Conservation (phyloP, 2,329 filamentous ascomycete species). For the Metarhizium guizhouense region DNA sequence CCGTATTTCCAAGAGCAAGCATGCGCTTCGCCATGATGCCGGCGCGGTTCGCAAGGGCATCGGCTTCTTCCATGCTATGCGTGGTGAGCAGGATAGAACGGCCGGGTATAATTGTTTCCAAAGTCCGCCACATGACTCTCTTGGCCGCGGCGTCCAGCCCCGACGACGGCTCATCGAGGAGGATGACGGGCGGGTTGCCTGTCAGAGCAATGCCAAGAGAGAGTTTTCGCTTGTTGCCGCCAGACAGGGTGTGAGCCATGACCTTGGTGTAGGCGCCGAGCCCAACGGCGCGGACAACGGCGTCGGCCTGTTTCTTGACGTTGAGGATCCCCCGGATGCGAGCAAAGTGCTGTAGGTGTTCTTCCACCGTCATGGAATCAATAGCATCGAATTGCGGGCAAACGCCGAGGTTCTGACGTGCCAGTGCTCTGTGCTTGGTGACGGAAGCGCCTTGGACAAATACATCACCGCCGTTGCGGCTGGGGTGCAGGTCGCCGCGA, state of each 20-base stretch:
- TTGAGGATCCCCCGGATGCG: slow-evolving; percentile 69
- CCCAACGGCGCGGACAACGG: slow-evolving; percentile 71
- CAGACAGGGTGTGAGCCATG: slow-evolving; percentile 72
- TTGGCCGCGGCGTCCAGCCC: slow-evolving; percentile 89
- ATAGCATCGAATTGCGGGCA: slow-evolving; percentile 85
- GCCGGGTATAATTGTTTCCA: slow-evolving; percentile 63
- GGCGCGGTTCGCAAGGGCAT: slow-evolving; percentile 72
- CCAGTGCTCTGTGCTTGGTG: slow-evolving; percentile 57
- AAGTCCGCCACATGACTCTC: slow-evolving; percentile 84
- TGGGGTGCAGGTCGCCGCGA: slow-evolving; percentile 75
- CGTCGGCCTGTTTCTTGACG: slow-evolving; percentile 66
- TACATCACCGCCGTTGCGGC: slow-evolving; percentile 63
- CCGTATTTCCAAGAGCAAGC: slow-evolving; percentile 73
- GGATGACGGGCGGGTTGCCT: slow-evolving; percentile 78
- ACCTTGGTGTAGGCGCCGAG: slow-evolving; percentile 60
- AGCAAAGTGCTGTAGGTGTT: slow-evolving; percentile 85
- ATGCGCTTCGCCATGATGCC: slow-evolving; percentile 82
- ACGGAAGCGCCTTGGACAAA: slow-evolving; percentile 73
- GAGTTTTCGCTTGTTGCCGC: slow-evolving; percentile 87
- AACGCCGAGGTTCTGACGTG: slow-evolving; percentile 74
- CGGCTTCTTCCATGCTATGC: slow-evolving; percentile 92
- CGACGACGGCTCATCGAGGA: slow-evolving; percentile 82
- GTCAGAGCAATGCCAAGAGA: slow-evolving; percentile 87
- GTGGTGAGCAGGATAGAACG: slow-evolving; percentile 81
- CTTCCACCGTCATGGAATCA: slow-evolving; percentile 81